Percentiles rank a stretch among this genome's conserved stretches.
phyloP scores from a whole-genome alignment of 352 stramenopile species.

The Halophytophthora batemanensis region DNA sequence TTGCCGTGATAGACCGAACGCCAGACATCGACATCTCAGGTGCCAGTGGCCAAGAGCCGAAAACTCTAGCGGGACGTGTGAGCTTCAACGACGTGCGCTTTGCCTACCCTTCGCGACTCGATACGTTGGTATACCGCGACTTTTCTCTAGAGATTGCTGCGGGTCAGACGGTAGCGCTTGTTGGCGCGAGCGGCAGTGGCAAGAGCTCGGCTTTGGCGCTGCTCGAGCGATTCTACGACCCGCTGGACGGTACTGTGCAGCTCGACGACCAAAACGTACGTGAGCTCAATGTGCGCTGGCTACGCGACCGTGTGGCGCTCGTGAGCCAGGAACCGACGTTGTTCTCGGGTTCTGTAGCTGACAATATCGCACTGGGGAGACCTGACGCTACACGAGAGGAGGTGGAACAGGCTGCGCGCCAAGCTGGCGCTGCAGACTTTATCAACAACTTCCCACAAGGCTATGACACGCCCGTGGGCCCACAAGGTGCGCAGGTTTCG shows the following conservation, averaged over 20 bases:
- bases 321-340: conserved; percentile 77
- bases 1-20: conserved; percentile 43
- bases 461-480: conserved; percentile 63
- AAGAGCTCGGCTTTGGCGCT: conserved; percentile 80
- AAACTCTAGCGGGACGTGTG: conserved; percentile 22
- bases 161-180: conserved; percentile 75
- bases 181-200: conserved; percentile 77
- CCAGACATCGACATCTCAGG: conserved; percentile 25
- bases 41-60: conserved; percentile 45
- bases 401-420: conserved; percentile 64
- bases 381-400: conserved; percentile 43
- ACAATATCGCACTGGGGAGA: conserved; percentile 59
- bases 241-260: conserved; percentile 29
- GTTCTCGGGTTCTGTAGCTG: conserved; percentile 30
- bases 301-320: conserved; percentile 37
- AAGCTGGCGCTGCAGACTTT: conserved; percentile 87
- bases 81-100: conserved; percentile 51
- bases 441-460: conserved; percentile 61
- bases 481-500: conserved; percentile 80
- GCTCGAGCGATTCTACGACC: conserved; percentile 79
- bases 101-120: conserved; percentile 47
- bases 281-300: conserved; percentile 39
- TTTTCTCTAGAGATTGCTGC: conserved; percentile 57
- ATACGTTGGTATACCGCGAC: conserved; percentile 54
- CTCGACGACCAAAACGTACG: conserved; percentile 65